These are phyloP conservation scores for Ogataea chonburiensis DNA, from an alignment of 805 yeast species.

Conservation along the genomic window DNA sequence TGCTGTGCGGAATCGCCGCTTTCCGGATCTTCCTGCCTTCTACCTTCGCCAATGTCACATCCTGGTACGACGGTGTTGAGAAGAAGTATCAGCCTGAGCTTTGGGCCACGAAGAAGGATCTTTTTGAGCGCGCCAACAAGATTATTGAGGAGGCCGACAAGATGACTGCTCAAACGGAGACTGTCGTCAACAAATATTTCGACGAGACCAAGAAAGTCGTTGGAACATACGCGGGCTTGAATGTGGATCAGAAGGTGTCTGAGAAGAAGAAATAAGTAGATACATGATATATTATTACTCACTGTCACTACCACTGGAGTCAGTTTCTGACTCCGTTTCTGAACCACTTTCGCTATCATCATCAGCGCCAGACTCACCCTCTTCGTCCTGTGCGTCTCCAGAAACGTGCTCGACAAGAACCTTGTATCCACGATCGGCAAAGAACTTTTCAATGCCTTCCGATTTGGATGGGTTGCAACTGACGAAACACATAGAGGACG, in stretches of 20 bases:
- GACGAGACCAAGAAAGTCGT: constrained; percentile 42
- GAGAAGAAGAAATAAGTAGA: constrained; percentile 37
- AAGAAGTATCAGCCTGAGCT: constrained; percentile 57
- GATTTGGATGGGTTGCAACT: constrained; percentile 71
- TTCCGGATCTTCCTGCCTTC: constrained; percentile 71
- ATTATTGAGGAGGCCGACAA: constrained; percentile 45
- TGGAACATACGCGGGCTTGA: constrained; percentile 64
- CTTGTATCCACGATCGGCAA: constrained; percentile 54
- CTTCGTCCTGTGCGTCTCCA: constrained; percentile 33
- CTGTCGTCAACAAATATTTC: constrained; percentile 33
- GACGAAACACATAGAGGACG: constrained; percentile 58
- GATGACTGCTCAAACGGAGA: constrained; percentile 40
- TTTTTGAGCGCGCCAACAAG: constrained; percentile 45
- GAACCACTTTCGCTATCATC: constrained; percentile 20
- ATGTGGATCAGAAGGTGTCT: constrained; percentile 60
- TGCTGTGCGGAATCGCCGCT: constrained; percentile 58
- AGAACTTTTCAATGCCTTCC: constrained; percentile 44
- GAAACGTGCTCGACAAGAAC: constrained; percentile 56
- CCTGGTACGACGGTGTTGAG: constrained; percentile 61
- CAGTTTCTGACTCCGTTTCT: constrained; percentile 7
- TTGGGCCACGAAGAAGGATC: constrained; percentile 57
- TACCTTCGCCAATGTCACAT: constrained; percentile 62
- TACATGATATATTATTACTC: not conserved
- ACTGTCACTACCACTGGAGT: constrained; percentile 3
- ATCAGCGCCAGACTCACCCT: constrained; percentile 25